Base-by-base conservation (phyloP, 2,329 filamentous ascomycete genomes). In the Beauveria varroae region DNA sequence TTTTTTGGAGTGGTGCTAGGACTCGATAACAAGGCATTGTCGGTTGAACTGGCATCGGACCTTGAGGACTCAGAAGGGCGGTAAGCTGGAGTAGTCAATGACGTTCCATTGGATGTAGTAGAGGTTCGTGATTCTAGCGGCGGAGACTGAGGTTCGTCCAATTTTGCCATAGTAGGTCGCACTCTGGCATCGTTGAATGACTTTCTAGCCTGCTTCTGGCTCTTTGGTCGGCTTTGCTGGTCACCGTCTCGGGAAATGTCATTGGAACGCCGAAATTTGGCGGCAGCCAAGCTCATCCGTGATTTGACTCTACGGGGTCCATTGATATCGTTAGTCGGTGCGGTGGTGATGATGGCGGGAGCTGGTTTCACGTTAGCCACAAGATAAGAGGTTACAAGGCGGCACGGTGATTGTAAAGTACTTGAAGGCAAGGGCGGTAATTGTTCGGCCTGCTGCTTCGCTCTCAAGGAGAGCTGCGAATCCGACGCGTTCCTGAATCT, bases 401-500 rank as follows among this genome's bases (percentile, higher is more conserved):
- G 58, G 26, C 52, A 57, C 47, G 52, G 54, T 12, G 34, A n/a
- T 55, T 46, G 62, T 53, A 63, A 41, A 46, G 55, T 84, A 86
- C 79, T 82, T 75, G 76, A 82, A 71, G 78, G 86, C 70, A 83
- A 79, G 67, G 80, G 86, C 68, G 80, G 85, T 24, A 79, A 74
- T 67, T 77, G 81, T 68, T 81, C 77, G 63, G 79, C 77, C 61
- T 91, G 87, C 68, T 88, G 84, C 72, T 88, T 92, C 57, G 88
- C 88, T 71, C 86, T 84, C 34, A 86, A 79, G 12, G 91, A 91
- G 64, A 98, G 77, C 73, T 97, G 92, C 56, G 92, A 89, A 76
- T 98, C 93, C 9, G 93, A 97, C 64, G 91, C 93, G 82, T 96
- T 93, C 69, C 92, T 89, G 73, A 95, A 92, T 70, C 88, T 87